phyloP scores from a whole-genome alignment of 1,139 yeast genomes.

The Yamadazyma jaroonii region DNA sequence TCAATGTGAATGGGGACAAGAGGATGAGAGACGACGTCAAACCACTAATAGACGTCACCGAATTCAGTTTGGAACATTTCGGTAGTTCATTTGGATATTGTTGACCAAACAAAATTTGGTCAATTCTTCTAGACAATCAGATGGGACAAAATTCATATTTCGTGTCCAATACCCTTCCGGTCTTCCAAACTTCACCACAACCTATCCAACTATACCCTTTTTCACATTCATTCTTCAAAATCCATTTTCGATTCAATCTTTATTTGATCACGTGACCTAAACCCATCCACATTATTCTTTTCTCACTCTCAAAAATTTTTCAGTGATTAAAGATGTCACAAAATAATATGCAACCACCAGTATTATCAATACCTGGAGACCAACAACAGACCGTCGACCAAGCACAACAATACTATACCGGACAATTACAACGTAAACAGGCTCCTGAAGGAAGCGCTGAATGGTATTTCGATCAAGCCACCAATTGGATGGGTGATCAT shows the following conservation, averaged over 20 bases:
- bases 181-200: too few relatives aligned
- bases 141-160: neutral
- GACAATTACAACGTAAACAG: constrained; percentile 39
- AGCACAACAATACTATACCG: constrained; percentile 23
- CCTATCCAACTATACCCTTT: too few relatives aligned
- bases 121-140: too few relatives aligned
- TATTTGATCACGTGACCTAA: too few relatives aligned
- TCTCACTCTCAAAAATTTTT: constrained; percentile 9
- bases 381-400: neutral
- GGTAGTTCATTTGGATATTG: too few relatives aligned
- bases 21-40: too few relatives aligned
- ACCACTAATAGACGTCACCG: too few relatives aligned
- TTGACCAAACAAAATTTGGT: too few relatives aligned
- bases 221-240: too few relatives aligned
- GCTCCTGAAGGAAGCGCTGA: constrained; percentile 55
- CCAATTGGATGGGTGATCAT: constrained; percentile 67
- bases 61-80: too few relatives aligned
- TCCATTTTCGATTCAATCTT: too few relatives aligned
- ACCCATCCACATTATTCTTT: neutral
- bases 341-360: constrained; percentile 13
- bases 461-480: constrained; percentile 64
- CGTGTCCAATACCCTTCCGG: too few relatives aligned
- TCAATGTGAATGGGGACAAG: neutral
- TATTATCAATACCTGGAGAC: constrained; percentile 12
- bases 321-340: constrained; percentile 7